phyloP scores from a whole-genome alignment of 2,329 filamentous ascomycete genomes.

The Xylaria polymorpha region DNA sequence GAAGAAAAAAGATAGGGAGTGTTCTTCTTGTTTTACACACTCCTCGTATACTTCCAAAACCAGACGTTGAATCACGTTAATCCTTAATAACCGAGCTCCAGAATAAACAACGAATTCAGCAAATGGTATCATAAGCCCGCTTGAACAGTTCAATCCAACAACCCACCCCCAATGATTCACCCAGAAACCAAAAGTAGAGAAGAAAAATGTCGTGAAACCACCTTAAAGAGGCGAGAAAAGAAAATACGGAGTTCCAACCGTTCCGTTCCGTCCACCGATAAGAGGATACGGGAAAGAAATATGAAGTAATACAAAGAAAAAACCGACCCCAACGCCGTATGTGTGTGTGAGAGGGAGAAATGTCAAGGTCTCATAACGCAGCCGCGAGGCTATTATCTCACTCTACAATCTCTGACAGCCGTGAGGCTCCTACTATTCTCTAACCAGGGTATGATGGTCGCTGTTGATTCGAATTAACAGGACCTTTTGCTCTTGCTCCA shows the following conservation, averaged over 20 bases:
- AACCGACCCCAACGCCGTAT: conserved; percentile 34
- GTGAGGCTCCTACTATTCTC: conserved; percentile 38
- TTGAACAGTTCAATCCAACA: conserved; percentile 15
- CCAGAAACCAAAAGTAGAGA: conserved; percentile 4
- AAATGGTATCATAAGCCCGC: conserved; percentile 39
- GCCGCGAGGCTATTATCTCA: conserved; percentile 40
- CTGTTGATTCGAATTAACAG: conserved; percentile 17
- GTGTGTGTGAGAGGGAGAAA: conserved; percentile 27
- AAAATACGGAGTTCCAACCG: conserved; percentile 8
- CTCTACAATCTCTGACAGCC: conserved; percentile 38
- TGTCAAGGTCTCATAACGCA: conserved; percentile 35
- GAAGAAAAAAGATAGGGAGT: no score
- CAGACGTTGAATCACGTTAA: not conserved
- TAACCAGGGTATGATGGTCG: conserved; percentile 30
- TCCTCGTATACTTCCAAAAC: not conserved
- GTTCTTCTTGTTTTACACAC: not conserved
- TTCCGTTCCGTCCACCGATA: not conserved
- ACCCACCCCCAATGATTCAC: not conserved
- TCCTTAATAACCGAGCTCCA: conserved; percentile 3
- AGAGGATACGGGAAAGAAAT: conserved; percentile 3
- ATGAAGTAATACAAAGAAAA: conserved; percentile 11
- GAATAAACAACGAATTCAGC: conserved; percentile 18
- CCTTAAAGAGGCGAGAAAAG: not conserved
- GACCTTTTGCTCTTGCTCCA: conserved; percentile 17
- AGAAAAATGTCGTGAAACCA: conserved; percentile 8